phyloP scores from a whole-genome alignment of 768 basidiomycete species.

The Exsudoporus frostii region DNA sequence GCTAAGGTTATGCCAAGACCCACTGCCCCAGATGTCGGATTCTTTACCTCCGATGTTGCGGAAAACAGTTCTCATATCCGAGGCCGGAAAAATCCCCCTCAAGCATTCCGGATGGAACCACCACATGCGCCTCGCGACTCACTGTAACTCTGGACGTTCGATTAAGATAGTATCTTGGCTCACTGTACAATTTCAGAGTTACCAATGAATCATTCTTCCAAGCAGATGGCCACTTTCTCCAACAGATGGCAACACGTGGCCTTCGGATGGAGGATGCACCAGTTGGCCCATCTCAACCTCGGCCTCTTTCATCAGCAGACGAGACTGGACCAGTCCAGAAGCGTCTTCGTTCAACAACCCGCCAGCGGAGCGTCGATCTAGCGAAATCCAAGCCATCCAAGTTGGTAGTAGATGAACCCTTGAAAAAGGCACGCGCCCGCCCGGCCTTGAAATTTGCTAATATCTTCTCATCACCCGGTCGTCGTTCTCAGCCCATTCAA shows the following conservation, averaged over 20 bases:
- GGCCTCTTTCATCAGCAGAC: constrained; percentile 80
- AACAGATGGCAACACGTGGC: constrained; percentile 40
- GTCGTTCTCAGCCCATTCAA: constrained; percentile 71
- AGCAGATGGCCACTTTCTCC: constrained; percentile 57
- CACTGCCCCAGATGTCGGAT: constrained; percentile 61
- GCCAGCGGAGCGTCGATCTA: constrained; percentile 47
- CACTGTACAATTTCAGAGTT: constrained; percentile 37
- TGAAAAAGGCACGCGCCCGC: constrained; percentile 91
- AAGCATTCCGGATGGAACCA: constrained; percentile 57
- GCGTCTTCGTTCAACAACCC: constrained; percentile 63
- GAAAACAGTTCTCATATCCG: constrained; percentile 56
- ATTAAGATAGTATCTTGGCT: not conserved
- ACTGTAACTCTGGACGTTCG: constrained; percentile 41
- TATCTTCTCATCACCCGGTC: constrained; percentile 83
- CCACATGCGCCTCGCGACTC: constrained; percentile 56
- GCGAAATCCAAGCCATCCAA: constrained; percentile 60
- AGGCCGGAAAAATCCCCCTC: constrained; percentile 50
- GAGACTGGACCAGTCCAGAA: constrained; percentile 78
- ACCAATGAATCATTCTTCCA: constrained; percentile 55
- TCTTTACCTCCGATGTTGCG: constrained; percentile 72
- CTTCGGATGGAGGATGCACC: constrained; percentile 41
- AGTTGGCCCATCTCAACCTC: constrained; percentile 44
- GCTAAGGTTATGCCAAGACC: constrained; percentile 41
- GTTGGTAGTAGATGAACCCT: constrained; percentile 61
- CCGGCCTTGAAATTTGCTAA: constrained; percentile 85